Evolutionary conservation across 495 filamentous ascomycete genomes (phyloP).

Genomic region (Xylaria grammica): DNA sequence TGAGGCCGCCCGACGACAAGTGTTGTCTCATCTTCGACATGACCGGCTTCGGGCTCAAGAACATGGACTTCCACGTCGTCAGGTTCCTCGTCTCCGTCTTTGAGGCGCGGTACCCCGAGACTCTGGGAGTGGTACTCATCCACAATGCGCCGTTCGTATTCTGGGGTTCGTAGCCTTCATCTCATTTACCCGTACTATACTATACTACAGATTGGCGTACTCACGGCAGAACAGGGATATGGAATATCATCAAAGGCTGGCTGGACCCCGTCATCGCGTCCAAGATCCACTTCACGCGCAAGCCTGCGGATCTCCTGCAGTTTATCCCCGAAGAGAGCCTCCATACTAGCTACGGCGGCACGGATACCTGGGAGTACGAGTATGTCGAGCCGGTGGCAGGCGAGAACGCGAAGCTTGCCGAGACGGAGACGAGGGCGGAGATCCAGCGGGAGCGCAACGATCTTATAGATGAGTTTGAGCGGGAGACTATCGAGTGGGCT

Average conservation of each 20-base stretch:
- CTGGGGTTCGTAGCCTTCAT: constrained; percentile 13
- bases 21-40: constrained; percentile 23
- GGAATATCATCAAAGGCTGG: constrained; percentile 24
- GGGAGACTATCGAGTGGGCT: constrained; percentile 8
- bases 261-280: constrained; percentile 23
- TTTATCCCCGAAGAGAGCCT: constrained; percentile 18
- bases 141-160: constrained; percentile 26
- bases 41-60: constrained; percentile 19
- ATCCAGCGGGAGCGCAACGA: constrained; percentile 9
- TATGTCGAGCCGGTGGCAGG: constrained; percentile 17
- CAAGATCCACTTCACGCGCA: constrained; percentile 24
- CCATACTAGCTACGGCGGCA: constrained; percentile 14
- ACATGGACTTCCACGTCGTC: constrained; percentile 23
- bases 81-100: constrained; percentile 19
- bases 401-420: constrained; percentile 14
- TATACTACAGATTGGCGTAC: neutral
- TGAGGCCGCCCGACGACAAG: constrained; percentile 1
- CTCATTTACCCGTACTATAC: neutral
- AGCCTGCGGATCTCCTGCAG: constrained; percentile 11
- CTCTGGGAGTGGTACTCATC: constrained; percentile 14
- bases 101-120: constrained; percentile 24
- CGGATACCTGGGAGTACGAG: constrained; percentile 17
- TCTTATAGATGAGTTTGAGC: constrained; percentile 15
- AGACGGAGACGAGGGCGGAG: constrained; percentile 6
- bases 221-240: constrained; percentile 3